phyloP scores from a whole-genome alignment of 2,329 filamentous ascomycete genomes.

The Passalora sequoiae region DNA sequence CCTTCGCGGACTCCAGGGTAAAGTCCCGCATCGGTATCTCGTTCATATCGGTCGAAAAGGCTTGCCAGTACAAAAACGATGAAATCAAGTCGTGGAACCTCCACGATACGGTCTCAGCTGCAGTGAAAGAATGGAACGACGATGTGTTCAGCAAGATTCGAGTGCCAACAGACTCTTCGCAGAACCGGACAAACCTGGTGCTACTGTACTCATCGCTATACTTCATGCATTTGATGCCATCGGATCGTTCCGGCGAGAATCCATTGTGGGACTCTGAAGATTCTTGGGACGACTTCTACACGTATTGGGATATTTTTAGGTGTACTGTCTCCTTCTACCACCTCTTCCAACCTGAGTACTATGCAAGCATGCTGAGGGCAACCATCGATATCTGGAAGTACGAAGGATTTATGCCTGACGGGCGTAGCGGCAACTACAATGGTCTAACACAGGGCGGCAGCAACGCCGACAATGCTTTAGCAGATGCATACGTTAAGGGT shows the following conservation, averaged over 20 bases:
- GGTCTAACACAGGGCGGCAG: constrained; percentile 34
- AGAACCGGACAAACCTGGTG: constrained; percentile 50
- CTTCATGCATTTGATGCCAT: constrained; percentile 64
- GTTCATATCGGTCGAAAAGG: constrained; percentile 59
- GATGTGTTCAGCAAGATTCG: constrained; percentile 58
- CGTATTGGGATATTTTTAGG: constrained; percentile 61
- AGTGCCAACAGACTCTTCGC: constrained; percentile 50
- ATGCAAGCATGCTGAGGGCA: constrained; percentile 62
- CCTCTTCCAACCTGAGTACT: constrained; percentile 56
- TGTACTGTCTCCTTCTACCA: constrained; percentile 62
- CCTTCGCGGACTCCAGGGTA: constrained; percentile 34
- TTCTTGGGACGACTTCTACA: constrained; percentile 68
- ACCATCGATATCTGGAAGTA: constrained; percentile 60
- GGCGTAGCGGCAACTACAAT: constrained; percentile 33
- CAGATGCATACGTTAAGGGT: constrained; percentile 34
- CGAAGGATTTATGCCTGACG: constrained; percentile 36
- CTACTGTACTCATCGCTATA: constrained; percentile 65
- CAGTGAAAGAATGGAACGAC: constrained; percentile 55
- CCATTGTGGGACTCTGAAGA: constrained; percentile 59
- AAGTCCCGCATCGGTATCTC: constrained; percentile 60
- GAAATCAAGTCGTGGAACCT: constrained; percentile 48
- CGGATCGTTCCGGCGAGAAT: constrained; percentile 67
- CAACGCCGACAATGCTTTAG: constrained; percentile 35
- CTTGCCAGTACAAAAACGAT: constrained; percentile 53
- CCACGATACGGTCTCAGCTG: constrained; percentile 27